Conservation (phyloP, 2,329 filamentous ascomycete genomes). For the Exophiala bonariae region DNA sequence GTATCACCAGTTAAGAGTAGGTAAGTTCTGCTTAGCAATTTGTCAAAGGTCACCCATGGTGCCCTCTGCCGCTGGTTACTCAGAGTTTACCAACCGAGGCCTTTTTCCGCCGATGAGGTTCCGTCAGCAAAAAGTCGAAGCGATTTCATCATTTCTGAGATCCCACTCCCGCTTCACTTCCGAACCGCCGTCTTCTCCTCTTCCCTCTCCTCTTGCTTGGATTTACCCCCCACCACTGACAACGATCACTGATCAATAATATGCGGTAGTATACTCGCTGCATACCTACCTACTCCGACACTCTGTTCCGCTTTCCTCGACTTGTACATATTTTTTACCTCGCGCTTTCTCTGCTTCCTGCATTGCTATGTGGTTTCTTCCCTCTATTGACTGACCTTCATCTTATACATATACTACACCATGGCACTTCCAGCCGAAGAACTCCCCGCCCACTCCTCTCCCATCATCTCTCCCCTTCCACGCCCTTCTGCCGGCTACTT, state of each 20-base stretch:
- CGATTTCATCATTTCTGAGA: background rate
- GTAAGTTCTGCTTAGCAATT: too few relatives aligned
- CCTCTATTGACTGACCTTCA: conserved; percentile 4
- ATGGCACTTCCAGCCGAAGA: conserved; percentile 32
- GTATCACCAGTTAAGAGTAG: too few relatives aligned
- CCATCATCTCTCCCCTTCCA: conserved; percentile 45
- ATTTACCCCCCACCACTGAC: too few relatives aligned
- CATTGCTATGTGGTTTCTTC: background rate
- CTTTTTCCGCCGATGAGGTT: conserved; percentile 3
- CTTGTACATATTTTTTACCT: background rate
- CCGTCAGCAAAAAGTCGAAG: conserved; percentile 16
- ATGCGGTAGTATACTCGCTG: too few relatives aligned
- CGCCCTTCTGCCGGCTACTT: conserved; percentile 29
- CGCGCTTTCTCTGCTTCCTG: background rate
- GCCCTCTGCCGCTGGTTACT: too few relatives aligned
- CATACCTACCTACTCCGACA: too few relatives aligned
- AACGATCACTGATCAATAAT: too few relatives aligned
- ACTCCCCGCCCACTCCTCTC: conserved; percentile 56
- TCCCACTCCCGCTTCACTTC: conserved; percentile 11
- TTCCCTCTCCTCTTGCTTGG: background rate
- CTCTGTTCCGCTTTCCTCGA: background rate
- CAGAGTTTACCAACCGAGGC: conserved; percentile 11
- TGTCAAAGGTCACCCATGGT: too few relatives aligned
- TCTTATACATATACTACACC: conserved; percentile 8
- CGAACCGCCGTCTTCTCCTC: conserved; percentile 7